Evolutionary conservation across 2,329 filamentous ascomycete species (phyloP).

Genomic region (Tricladium varicosporioides): DNA sequence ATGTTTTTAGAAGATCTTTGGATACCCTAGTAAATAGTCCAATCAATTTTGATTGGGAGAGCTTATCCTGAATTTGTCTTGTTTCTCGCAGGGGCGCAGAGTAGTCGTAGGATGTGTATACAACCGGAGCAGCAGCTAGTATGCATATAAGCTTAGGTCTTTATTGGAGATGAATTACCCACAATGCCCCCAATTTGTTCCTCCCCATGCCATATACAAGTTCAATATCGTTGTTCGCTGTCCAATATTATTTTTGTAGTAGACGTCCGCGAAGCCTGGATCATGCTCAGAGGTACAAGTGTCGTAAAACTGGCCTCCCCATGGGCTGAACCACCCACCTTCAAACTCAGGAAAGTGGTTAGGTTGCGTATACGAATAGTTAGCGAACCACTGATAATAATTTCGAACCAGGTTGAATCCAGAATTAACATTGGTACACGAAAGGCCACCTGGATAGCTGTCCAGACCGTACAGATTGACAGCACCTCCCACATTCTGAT

Average conservation of each 20-base stretch:
- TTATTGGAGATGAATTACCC: conserved; percentile 18
- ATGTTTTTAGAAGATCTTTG: conserved; percentile 47
- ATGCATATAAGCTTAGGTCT: not conserved
- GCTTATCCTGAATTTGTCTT: conserved; percentile 49
- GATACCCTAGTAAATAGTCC: conserved; percentile 53
- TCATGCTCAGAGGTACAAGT: conserved; percentile 45
- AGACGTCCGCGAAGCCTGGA: conserved; percentile 51
- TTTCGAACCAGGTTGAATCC: conserved; percentile 50
- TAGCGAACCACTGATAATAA: conserved; percentile 57
- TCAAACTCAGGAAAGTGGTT: conserved; percentile 53
- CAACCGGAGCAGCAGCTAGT: conserved; percentile 44
- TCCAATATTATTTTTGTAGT: conserved; percentile 55
- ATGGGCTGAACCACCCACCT: conserved; percentile 52
- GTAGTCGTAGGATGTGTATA: conserved; percentile 47
- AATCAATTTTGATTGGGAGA: conserved; percentile 54
- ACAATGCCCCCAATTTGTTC: conserved; percentile 54
- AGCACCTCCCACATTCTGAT: conserved; percentile 53
- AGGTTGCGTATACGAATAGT: conserved; percentile 53
- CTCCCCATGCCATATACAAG: conserved; percentile 53
- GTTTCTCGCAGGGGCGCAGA: conserved; percentile 52
- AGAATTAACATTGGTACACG: conserved; percentile 47
- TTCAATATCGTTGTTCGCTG: conserved; percentile 48
- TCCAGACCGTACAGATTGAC: conserved; percentile 50
- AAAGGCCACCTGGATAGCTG: conserved; percentile 45
- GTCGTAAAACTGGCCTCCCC: conserved; percentile 52